Conservation (phyloP, 2,329 filamentous ascomycete genomes). For the Xenosphaeropsis pyriputrescens region DNA sequence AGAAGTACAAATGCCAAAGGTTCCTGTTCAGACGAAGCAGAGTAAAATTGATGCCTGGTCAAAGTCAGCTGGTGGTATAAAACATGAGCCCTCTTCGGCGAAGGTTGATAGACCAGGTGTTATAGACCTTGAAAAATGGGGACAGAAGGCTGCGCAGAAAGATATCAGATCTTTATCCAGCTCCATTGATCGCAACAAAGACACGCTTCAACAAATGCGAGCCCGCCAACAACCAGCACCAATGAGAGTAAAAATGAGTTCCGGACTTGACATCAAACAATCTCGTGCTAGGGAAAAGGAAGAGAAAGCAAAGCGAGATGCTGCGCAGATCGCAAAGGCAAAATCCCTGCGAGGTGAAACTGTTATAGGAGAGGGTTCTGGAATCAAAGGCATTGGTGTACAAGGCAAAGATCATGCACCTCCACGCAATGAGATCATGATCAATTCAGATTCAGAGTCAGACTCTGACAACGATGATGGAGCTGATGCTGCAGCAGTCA, state of each 20-base stretch:
- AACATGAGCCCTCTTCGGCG: conserved; percentile 12
- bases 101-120: conserved; percentile 1
- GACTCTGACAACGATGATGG: conserved; percentile 59
- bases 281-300: conserved; percentile 57
- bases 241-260: conserved; percentile 4
- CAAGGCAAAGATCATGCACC: conserved; percentile 66
- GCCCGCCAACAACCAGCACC: conserved; percentile 5
- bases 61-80: conserved; percentile 28
- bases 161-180: conserved; percentile 3
- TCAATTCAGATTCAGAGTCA: conserved; percentile 50
- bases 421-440: conserved; percentile 77
- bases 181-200: conserved; percentile 1
- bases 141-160: conserved; percentile 1
- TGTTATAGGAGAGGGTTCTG: conserved; percentile 66
- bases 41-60: conserved; percentile 48
- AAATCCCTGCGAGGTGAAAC: conserved; percentile 39
- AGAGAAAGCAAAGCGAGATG: conserved; percentile 58
- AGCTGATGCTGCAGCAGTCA: conserved; percentile 44
- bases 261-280: conserved; percentile 5
- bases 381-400: conserved; percentile 53
- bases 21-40: conserved; percentile 31
- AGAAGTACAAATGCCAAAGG: conserved; percentile 30
- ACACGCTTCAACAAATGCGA: conserved; percentile 4
- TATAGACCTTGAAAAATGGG: conserved; percentile 3
- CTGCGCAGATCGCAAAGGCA: conserved; percentile 55